These are phyloP conservation scores for Lepidium aucheri DNA, from an alignment of 345 rosid species.

Conservation along the genomic window DNA sequence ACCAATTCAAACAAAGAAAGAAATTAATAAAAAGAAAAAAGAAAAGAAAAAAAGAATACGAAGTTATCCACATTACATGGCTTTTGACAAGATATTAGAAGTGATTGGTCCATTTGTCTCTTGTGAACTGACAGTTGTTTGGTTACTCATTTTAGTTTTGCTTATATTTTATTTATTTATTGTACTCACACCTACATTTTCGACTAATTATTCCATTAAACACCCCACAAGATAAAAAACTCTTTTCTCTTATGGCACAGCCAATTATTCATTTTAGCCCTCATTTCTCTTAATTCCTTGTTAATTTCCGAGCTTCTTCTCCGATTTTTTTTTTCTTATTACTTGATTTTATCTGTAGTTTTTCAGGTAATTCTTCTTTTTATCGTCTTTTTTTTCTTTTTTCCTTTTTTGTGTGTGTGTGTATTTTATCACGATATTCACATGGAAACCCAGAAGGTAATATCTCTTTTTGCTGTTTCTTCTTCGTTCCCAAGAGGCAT, in stretches of 20 bases:
- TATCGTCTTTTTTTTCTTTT: no score
- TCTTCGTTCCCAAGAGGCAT: conserved; percentile 20
- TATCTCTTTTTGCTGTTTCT: conserved; percentile 9
- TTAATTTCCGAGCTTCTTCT: not conserved
- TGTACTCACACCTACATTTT: not conserved
- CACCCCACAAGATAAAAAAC: no score
- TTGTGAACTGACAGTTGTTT: conserved; percentile 27
- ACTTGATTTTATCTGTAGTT: no score
- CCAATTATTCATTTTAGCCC: not conserved
- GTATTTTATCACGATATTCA: conserved; percentile 46
- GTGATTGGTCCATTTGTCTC: conserved; percentile 32
- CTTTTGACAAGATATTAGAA: conserved; percentile 22
- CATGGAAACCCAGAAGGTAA: conserved; percentile 59
- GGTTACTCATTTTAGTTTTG: not conserved
- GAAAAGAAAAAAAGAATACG: not conserved
- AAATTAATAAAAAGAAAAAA: rapidly evolving
- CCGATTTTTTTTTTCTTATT: not conserved
- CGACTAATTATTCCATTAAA: no score
- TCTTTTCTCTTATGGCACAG: not conserved
- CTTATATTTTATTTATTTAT: not conserved
- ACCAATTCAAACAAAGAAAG: not conserved
- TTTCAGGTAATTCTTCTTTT: no score
- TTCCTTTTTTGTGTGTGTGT: no score
- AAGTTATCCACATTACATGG: conserved; percentile 16
- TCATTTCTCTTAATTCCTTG: not conserved